These are phyloP conservation scores for Mercurialis annua DNA, from an alignment of 345 rosid species.

Conservation along the genomic window DNA sequence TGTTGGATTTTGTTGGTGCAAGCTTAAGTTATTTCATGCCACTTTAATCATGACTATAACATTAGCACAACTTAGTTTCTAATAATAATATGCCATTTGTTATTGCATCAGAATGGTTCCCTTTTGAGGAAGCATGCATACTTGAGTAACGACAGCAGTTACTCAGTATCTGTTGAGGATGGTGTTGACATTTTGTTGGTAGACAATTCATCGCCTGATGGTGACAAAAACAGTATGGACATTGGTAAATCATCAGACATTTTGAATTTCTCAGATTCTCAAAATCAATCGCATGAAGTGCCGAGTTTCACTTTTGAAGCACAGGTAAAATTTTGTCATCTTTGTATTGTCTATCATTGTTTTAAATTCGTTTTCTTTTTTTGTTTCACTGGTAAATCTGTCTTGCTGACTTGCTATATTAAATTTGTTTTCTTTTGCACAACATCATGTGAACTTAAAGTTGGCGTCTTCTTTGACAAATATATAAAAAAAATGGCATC, in stretches of 20 bases:
- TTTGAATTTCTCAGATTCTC: constrained; percentile 34
- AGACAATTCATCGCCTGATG: constrained; percentile 46
- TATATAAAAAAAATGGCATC: neutral
- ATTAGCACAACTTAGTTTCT: neutral
- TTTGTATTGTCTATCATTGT: neutral
- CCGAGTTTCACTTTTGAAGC: constrained; percentile 88
- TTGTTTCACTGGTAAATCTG: no score
- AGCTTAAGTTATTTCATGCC: neutral
- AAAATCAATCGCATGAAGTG: constrained; percentile 38
- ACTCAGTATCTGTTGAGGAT: constrained; percentile 73
- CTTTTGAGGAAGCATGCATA: constrained; percentile 79
- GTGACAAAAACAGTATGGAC: constrained; percentile 39
- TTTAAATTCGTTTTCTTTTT: constrained; percentile 6
- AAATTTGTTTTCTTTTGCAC: neutral
- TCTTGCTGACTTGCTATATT: constrained; percentile 5
- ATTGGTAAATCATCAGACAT: constrained; percentile 36
- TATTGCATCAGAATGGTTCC: constrained; percentile 63
- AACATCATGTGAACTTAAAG: neutral
- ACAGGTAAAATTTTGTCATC: constrained; percentile 48
- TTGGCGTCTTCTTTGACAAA: neutral
- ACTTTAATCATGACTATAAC: neutral
- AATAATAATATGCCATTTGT: constrained; percentile 20
- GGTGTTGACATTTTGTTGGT: constrained; percentile 69
- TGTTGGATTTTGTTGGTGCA: neutral
- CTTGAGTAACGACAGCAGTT: constrained; percentile 93